Evolutionary conservation across 163 green algal genomes (phyloP).

Genomic region (Picocystis sp.): DNA sequence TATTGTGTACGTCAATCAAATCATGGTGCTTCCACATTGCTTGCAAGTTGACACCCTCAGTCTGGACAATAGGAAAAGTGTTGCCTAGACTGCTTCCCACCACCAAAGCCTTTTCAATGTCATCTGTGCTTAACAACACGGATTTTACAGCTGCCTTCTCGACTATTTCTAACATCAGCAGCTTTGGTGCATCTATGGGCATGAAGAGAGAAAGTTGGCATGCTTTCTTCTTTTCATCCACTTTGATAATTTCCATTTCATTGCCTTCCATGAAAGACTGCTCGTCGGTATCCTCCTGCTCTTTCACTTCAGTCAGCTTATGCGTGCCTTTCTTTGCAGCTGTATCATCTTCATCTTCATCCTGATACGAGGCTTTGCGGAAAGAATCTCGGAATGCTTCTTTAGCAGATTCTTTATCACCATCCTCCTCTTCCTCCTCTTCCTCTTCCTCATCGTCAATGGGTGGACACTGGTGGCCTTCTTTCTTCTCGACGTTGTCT

Average conservation of each 20-base stretch:
- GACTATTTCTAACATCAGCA: conserved; percentile 78
- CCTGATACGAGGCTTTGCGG: conserved; percentile 1
- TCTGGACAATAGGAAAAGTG: conserved; percentile 46
- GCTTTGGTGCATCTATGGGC: conserved; percentile 45
- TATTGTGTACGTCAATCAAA: conserved; percentile 14
- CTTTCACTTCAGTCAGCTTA: neutral
- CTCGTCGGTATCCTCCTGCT: neutral
- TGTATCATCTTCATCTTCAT: conserved; percentile 20
- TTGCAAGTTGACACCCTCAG: conserved; percentile 85
- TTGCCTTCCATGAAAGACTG: neutral
- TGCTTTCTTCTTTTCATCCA: neutral
- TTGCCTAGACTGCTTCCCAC: conserved; percentile 5
- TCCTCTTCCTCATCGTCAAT: conserved; percentile 9
- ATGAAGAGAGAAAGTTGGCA: conserved; percentile 17
- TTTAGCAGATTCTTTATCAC: conserved; percentile 10
- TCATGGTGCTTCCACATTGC: conserved; percentile 15
- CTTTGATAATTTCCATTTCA: conserved; percentile 2
- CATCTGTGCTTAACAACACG: conserved; percentile 5
- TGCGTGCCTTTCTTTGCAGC: neutral
- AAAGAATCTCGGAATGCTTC: conserved; percentile 7
- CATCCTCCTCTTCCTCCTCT: conserved; percentile 22
- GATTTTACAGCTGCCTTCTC: conserved; percentile 33
- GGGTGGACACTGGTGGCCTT: too few relatives aligned
- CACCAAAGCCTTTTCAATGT: conserved; percentile 25
- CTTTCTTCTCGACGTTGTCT: too few relatives aligned